A percentile compares a stretch with the other conserved stretches of the same genome.
Evolutionary conservation across 352 stramenopile species (phyloP).

Genomic region (Globisporangium uncinulatum): DNA sequence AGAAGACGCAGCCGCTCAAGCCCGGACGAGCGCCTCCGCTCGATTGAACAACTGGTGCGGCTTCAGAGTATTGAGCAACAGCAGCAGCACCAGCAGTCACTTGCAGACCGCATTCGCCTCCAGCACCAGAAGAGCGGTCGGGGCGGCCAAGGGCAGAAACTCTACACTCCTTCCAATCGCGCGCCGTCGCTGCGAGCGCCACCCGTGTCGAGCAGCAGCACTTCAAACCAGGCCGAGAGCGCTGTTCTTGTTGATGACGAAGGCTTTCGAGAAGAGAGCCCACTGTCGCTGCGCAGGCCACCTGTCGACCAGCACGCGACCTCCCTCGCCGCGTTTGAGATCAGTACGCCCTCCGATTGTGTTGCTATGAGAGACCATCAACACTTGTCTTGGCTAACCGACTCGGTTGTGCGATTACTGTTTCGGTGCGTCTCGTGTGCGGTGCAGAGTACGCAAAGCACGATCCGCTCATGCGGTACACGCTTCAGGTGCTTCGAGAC

Average conservation of each 20-base stretch:
- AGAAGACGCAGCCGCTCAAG: conserved; percentile 1
- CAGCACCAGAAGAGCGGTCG: neutral
- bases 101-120: conserved; percentile 5
- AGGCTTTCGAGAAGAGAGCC: neutral
- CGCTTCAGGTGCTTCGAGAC: conserved; percentile 34
- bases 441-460: conserved; percentile 36
- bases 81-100: neutral
- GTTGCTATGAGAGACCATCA: neutral
- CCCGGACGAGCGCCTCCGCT: neutral
- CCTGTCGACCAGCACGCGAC: neutral
- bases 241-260: neutral
- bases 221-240: conserved; percentile 3
- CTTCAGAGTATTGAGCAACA: conserved; percentile 1
- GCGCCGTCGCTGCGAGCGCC: neutral
- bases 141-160: neutral
- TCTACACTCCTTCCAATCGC: conserved; percentile 2
- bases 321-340: conserved; percentile 6
- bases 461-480: conserved; percentile 39
- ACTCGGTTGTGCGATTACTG: neutral
- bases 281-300: neutral
- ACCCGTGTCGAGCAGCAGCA: neutral
- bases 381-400: neutral
- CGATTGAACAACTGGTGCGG: neutral
- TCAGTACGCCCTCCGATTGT: neutral
- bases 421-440: neutral